These are phyloP conservation scores for Cercophora samala DNA, from an alignment of 495 filamentous ascomycete genomes.

Conservation along the genomic window DNA sequence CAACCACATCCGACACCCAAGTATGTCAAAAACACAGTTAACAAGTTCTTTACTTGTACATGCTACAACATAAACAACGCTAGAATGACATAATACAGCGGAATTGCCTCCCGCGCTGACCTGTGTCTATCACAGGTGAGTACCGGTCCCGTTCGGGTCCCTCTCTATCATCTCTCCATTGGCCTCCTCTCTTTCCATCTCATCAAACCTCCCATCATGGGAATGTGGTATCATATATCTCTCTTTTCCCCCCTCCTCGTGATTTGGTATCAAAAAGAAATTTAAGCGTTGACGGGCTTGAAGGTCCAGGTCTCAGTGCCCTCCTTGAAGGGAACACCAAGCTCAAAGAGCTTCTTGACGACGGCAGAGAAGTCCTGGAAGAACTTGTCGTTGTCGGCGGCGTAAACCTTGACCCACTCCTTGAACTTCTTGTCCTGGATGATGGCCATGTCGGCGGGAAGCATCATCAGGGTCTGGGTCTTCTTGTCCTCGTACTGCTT, in stretches of 20 bases:
- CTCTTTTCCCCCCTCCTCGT: background rate
- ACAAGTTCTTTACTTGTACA: background rate
- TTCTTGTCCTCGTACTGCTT: conserved; percentile 75
- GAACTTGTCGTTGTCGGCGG: conserved; percentile 85
- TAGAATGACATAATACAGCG: conserved; percentile 4
- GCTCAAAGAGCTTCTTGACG: conserved; percentile 80
- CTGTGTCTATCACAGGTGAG: conserved; percentile 2
- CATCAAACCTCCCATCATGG: conserved; percentile 2
- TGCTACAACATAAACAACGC: conserved; percentile 2
- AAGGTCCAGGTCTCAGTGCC: conserved; percentile 66
- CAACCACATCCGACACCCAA: background rate
- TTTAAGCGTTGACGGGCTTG: conserved; percentile 53
- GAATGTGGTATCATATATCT: background rate
- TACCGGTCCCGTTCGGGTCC: background rate
- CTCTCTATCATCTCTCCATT: conserved; percentile 4
- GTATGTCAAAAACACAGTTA: background rate
- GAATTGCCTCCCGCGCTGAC: conserved; percentile 1
- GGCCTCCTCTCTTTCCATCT: conserved; percentile 1
- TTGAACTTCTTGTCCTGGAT: conserved; percentile 86
- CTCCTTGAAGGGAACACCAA: conserved; percentile 83
- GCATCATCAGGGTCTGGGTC: conserved; percentile 92
- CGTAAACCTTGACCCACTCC: conserved; percentile 82
- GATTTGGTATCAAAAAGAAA: background rate
- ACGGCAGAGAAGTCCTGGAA: conserved; percentile 89
- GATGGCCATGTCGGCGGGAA: conserved; percentile 86